A percentile compares a stretch with the other conserved stretches of the same genome.
Evolutionary conservation across 805 yeast species (phyloP).

Genomic region (Wilhelminamyces savonicus): DNA sequence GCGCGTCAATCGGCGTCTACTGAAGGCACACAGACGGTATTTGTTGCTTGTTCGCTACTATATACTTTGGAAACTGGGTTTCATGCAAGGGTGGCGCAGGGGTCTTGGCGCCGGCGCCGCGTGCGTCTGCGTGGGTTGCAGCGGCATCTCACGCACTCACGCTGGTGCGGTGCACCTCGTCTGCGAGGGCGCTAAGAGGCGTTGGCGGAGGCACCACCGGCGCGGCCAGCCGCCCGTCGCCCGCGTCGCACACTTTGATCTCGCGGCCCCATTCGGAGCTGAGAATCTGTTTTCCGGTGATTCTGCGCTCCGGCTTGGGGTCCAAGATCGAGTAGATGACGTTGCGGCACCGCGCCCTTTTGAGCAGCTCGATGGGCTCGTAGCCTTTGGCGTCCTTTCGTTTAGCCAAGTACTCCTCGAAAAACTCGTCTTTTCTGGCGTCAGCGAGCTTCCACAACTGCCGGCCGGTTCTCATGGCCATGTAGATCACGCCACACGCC

Average conservation of each 20-base stretch:
- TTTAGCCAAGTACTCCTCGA: conserved; percentile 63
- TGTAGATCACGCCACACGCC: conserved; percentile 89
- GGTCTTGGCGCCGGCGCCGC: too few species aligned
- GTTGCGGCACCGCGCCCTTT: conserved; percentile 84
- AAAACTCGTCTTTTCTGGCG: conserved; percentile 71
- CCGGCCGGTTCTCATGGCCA: conserved; percentile 93
- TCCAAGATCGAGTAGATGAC: conserved; percentile 91
- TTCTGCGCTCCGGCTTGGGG: conserved; percentile 82
- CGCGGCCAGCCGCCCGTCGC: too few species aligned
- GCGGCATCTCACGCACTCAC: too few species aligned
- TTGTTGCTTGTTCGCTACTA: too few species aligned
- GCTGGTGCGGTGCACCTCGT: too few species aligned
- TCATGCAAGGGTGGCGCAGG: too few species aligned
- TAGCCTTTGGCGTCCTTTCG: conserved; percentile 82
- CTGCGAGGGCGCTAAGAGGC: too few species aligned
- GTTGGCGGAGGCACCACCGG: too few species aligned
- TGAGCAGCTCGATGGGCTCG: conserved; percentile 82
- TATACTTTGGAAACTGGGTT: too few species aligned
- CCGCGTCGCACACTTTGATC: conserved; percentile 72
- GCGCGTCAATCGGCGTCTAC: too few species aligned
- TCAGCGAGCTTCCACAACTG: conserved; percentile 88
- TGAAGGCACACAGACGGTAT: too few species aligned
- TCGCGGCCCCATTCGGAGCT: conserved; percentile 96
- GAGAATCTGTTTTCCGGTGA: conserved; percentile 80
- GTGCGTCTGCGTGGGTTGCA: too few species aligned